Evolutionary conservation across 306 rosid species (phyloP).

Genomic region (Vigna unguiculata): DNA sequence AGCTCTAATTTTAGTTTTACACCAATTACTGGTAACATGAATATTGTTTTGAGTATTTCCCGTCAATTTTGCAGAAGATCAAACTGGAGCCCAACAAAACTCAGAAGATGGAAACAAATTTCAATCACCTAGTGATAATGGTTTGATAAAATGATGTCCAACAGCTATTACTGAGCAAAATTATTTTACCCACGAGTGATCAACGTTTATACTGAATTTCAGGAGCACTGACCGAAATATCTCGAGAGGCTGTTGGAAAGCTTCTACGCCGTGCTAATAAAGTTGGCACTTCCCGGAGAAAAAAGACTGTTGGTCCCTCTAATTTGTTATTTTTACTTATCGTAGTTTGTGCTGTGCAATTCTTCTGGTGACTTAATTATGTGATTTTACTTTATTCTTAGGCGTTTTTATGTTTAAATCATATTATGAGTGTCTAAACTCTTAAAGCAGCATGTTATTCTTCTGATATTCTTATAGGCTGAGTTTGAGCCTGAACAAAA

Average conservation of each 20-base stretch:
- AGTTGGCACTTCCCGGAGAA: conserved; percentile 46
- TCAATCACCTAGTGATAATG: conserved; percentile 39
- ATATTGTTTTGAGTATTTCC: conserved; percentile 23
- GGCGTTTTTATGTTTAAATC: conserved; percentile 7
- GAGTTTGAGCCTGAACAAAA: conserved; percentile 48
- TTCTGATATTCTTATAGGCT: conserved; percentile 54
- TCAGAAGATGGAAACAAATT: conserved; percentile 44
- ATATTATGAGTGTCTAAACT: conserved; percentile 10
- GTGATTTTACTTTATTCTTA: conserved; percentile 13
- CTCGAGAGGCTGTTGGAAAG: conserved; percentile 48
- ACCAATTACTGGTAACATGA: conserved; percentile 14
- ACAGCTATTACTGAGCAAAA: background rate
- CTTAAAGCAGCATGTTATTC: conserved; percentile 1
- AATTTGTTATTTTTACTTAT: conserved; percentile 31
- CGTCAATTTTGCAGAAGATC: conserved; percentile 45
- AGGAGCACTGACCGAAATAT: conserved; percentile 48
- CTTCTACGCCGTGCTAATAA: conserved; percentile 48
- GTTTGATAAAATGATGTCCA: conserved; percentile 36
- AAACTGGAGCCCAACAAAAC: conserved; percentile 29
- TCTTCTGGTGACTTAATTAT: conserved; percentile 35
- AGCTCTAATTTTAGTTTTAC: conserved; percentile 24
- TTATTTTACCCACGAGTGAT: conserved; percentile 18
- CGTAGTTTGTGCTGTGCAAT: conserved; percentile 12
- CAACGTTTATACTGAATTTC: conserved; percentile 40
- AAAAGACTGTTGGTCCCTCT: conserved; percentile 39